These are phyloP conservation scores for Boletus patriciae DNA, from an alignment of 768 basidiomycete genomes.

Conservation along the genomic window DNA sequence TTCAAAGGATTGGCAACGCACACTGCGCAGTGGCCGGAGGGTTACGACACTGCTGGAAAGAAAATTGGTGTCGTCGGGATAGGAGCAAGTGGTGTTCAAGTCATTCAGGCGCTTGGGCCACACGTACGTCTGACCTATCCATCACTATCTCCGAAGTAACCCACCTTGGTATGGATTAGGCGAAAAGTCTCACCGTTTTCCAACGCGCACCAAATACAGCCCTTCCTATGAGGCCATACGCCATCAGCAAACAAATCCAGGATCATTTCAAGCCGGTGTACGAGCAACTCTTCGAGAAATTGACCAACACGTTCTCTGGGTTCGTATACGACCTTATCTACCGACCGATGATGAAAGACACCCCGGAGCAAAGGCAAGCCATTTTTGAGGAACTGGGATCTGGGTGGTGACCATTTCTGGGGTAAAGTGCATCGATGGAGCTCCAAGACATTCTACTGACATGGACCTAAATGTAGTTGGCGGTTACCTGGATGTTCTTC, in stretches of 20 bases:
- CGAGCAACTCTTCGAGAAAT: constrained; percentile 5
- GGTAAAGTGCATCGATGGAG: background rate
- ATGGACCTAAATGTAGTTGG: background rate
- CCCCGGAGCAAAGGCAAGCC: constrained; percentile 2
- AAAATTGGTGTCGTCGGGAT: constrained; percentile 11
- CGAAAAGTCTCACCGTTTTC: constrained; percentile 8
- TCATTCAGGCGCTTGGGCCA: constrained; percentile 5
- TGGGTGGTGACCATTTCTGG: constrained; percentile 8
- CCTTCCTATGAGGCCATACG: constrained; percentile 7
- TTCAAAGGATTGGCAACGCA: constrained; percentile 8
- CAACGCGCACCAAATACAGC: constrained; percentile 11
- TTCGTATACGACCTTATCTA: background rate
- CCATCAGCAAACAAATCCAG: constrained; percentile 10
- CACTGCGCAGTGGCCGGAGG: constrained; percentile 9
- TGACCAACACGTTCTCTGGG: constrained; percentile 1
- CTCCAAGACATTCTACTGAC: background rate
- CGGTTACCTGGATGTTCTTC: background rate
- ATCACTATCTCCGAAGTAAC: background rate
- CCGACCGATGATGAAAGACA: constrained; percentile 13
- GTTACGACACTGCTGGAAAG: constrained; percentile 6
- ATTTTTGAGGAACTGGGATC: constrained; percentile 6
- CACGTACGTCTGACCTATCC: background rate
- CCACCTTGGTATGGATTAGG: background rate
- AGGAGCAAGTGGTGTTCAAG: constrained; percentile 9
- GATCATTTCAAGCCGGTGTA: constrained; percentile 9